A percentile compares a stretch with the other conserved stretches of the same genome.
phyloP scores from a whole-genome alignment of 2,329 filamentous ascomycete genomes.

The Aureobasidium sp. region DNA sequence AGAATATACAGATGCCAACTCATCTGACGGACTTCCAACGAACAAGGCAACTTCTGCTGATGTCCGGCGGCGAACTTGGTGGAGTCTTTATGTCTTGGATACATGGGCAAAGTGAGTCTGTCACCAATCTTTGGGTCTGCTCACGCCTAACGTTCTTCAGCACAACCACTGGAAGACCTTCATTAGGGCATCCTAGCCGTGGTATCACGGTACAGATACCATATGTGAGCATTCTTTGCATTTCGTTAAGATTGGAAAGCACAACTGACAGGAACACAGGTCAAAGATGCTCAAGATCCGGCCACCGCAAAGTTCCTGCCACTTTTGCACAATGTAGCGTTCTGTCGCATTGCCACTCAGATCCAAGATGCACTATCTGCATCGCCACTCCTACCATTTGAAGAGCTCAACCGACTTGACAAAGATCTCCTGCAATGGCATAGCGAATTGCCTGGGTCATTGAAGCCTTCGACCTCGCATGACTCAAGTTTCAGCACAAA shows the following conservation, averaged over 20 bases:
- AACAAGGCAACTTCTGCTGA: conserved; percentile 46
- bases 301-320: conserved; percentile 59
- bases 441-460: conserved; percentile 51
- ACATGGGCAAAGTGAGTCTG: conserved; percentile 48
- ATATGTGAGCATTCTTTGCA: conserved; percentile 27
- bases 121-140: neutral
- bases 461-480: conserved; percentile 16
- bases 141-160: too few relatives aligned
- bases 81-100: conserved; percentile 65
- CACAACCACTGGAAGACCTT: conserved; percentile 61
- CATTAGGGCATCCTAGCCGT: conserved; percentile 57
- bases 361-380: conserved; percentile 71
- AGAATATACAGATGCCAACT: conserved; percentile 22
- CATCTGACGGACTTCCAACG: conserved; percentile 28
- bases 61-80: conserved; percentile 61
- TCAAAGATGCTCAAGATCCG: conserved; percentile 29
- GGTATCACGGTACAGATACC: conserved; percentile 59
- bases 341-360: conserved; percentile 69
- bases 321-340: conserved; percentile 66
- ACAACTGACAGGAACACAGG: neutral
- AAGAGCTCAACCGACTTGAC: conserved; percentile 60
- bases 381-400: conserved; percentile 55
- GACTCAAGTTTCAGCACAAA: too few relatives aligned
- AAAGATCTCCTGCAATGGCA: conserved; percentile 64
- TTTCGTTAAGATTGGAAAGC: too few relatives aligned